These are phyloP conservation scores for Pycnococcus provasolii DNA, from an alignment of 139 green algal genomes.

Conservation along the genomic window DNA sequence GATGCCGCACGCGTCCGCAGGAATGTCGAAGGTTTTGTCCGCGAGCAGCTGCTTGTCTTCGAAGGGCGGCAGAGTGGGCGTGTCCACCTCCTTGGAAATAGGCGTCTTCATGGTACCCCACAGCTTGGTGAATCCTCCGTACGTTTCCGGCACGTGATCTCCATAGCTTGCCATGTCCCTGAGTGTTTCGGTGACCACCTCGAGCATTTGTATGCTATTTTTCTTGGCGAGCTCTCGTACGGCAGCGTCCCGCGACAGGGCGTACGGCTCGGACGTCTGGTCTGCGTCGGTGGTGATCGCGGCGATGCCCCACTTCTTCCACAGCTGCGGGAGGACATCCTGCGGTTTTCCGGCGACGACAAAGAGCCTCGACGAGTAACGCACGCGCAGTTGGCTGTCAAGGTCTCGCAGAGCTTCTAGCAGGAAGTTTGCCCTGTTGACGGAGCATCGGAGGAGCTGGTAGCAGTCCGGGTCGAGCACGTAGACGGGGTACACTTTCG, in stretches of 20 bases:
- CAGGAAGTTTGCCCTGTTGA: slow-evolving; percentile 74
- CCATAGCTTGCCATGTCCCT: background rate
- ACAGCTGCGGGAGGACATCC: slow-evolving; percentile 51
- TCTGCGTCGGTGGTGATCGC: background rate
- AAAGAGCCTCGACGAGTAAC: slow-evolving; percentile 45
- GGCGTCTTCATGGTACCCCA: background rate
- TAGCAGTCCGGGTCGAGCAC: slow-evolving; percentile 68
- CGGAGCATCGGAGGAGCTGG: slow-evolving; percentile 33
- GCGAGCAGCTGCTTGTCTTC: background rate
- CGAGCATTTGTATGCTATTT: background rate
- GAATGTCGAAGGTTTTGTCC: too few relatives aligned
- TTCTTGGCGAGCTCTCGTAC: background rate
- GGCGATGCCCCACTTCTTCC: slow-evolving; percentile 28
- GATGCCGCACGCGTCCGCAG: background rate
- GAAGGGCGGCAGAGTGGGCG: background rate
- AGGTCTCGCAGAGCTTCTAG: slow-evolving; percentile 69
- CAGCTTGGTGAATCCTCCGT: background rate
- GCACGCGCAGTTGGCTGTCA: slow-evolving; percentile 44
- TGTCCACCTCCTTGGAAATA: background rate
- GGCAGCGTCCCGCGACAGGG: background rate
- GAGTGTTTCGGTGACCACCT: background rate
- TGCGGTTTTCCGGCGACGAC: slow-evolving; percentile 61
- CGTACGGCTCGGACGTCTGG: background rate
- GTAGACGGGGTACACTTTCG: slow-evolving; percentile 65
- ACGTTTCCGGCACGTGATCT: background rate